phyloP scores from a whole-genome alignment of 805 yeast species.

The Metschnikowia orientalis region DNA sequence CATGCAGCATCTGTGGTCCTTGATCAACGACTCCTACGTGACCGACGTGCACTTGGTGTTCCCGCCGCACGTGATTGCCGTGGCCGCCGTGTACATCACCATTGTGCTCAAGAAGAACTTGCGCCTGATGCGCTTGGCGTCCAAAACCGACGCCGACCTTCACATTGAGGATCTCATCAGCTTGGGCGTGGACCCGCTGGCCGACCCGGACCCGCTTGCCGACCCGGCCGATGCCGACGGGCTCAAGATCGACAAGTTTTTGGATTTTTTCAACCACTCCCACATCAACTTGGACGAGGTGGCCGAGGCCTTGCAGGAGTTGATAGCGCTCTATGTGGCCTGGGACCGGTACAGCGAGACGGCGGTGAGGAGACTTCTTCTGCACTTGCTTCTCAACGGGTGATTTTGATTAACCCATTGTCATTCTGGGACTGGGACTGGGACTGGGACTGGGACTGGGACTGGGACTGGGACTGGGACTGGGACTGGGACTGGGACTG shows the following conservation, averaged over 20 bases:
- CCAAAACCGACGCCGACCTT: conserved; percentile 18
- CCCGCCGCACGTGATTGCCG: conserved; percentile 87
- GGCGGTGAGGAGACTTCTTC: conserved; percentile 46
- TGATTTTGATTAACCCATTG: too few relatives aligned
- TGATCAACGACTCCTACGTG: conserved; percentile 83
- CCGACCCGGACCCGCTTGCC: conserved; percentile 20
- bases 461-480: too few relatives aligned
- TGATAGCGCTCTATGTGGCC: conserved; percentile 71
- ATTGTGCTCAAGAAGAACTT: conserved; percentile 49
- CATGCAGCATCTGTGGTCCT: conserved; percentile 81
- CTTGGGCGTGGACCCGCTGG: conserved; percentile 13
- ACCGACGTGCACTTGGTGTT: conserved; percentile 79
- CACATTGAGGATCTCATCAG: conserved; percentile 38
- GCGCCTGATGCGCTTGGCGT: conserved; percentile 19
- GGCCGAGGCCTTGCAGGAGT: conserved; percentile 78
- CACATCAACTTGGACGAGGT: conserved; percentile 75
- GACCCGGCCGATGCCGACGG: conserved; percentile 34
- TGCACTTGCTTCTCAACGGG: conserved; percentile 35
- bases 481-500: too few relatives aligned
- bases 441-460: too few relatives aligned
- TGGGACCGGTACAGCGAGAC: conserved; percentile 86
- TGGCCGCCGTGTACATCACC: conserved; percentile 76
- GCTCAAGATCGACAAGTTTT: conserved; percentile 50
- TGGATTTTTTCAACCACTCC: conserved; percentile 66
- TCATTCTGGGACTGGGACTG: too few relatives aligned